Evolutionary conservation across 2,329 filamentous ascomycete genomes (phyloP), one percentile per base, ranked within the genome.

Genomic region (Ophidiomyces ophidiicola): DNA sequence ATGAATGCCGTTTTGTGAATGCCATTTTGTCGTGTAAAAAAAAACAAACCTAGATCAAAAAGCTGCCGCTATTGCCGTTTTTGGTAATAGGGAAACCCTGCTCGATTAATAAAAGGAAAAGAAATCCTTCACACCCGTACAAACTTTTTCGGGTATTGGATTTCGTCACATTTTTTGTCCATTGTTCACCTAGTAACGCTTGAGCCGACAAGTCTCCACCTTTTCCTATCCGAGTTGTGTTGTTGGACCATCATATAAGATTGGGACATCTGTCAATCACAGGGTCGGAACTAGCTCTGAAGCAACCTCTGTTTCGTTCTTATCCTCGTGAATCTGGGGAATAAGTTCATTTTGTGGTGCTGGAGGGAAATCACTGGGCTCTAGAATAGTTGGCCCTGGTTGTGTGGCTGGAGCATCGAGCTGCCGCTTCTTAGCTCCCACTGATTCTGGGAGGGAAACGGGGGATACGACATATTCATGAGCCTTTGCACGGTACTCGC

Each of bases 401-500:
- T 54, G 49, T 43, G 57, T 35, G 31, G 33, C 29, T 21, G 39
- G 33, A 4, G 33, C n/a, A 21, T 36, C 34, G 11, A 12, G 14
- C 2, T 31, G n/a, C 20, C 32, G 20, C 17, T 33, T 12, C 21
- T 42, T 28, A 14, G 24, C 58, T 8, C 24, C 26, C 3, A 32
- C 53, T 30, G 58, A 53, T 28, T 50, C 51, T 39, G 41, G 40
- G 6, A 43, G 41, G 31, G 45, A 40, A 28, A 44, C 47, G 26
- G 48, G 43, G 21, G 53, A 51, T 20, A 61, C 64, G 34, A 74
- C 67, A 50, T 67, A 63, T 46, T 72, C 72, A 51, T 74, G 69
- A 28, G 75, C 76, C 61, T 76, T 74, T 52, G 63, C 59, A 44
- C 68, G 70, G 59, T 76, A 77, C 47, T 77, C 71, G 46, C 68